Evolutionary conservation across 352 stramenopile species (phyloP).

Genomic region (Pythium aristosporum): DNA sequence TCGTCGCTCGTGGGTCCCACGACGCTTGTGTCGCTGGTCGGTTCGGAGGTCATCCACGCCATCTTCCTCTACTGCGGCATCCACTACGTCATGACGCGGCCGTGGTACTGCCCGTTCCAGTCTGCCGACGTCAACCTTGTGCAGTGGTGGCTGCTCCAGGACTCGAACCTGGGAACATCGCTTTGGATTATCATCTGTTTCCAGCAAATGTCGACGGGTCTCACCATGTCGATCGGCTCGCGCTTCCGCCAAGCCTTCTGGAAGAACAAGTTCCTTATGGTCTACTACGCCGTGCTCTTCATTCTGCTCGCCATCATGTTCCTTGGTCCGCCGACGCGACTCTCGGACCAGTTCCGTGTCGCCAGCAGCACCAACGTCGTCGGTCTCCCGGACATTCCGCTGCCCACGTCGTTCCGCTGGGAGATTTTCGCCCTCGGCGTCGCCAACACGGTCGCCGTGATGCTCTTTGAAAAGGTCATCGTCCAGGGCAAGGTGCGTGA

Average conservation of each 20-base stretch:
- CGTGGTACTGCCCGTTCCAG: conserved; percentile 40
- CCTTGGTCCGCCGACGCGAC: conserved; percentile 32
- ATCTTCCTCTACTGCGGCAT: conserved; percentile 41
- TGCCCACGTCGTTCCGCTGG: conserved; percentile 37
- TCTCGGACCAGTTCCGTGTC: conserved; percentile 47
- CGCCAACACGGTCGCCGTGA: conserved; percentile 32
- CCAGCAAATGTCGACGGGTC: conserved; percentile 53
- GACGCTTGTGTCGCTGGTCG: conserved; percentile 42
- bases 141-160: conserved; percentile 40
- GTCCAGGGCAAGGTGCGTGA: conserved; percentile 37
- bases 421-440: conserved; percentile 48
- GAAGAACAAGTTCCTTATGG: conserved; percentile 39
- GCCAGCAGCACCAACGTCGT: conserved; percentile 45
- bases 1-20: conserved; percentile 51
- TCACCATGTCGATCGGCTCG: conserved; percentile 45
- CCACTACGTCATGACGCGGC: conserved; percentile 25
- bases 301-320: conserved; percentile 25
- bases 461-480: conserved; percentile 45
- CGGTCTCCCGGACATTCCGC: conserved; percentile 46
- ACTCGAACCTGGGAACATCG: conserved; percentile 29
- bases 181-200: conserved; percentile 33
- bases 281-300: conserved; percentile 50
- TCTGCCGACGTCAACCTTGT: conserved; percentile 30
- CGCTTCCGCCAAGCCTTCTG: conserved; percentile 62
- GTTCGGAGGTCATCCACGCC: conserved; percentile 48